Evolutionary conservation across 352 stramenopile species (phyloP), one percentile per base, ranked within the genome.

Genomic region (Thalassiosira pacifica): DNA sequence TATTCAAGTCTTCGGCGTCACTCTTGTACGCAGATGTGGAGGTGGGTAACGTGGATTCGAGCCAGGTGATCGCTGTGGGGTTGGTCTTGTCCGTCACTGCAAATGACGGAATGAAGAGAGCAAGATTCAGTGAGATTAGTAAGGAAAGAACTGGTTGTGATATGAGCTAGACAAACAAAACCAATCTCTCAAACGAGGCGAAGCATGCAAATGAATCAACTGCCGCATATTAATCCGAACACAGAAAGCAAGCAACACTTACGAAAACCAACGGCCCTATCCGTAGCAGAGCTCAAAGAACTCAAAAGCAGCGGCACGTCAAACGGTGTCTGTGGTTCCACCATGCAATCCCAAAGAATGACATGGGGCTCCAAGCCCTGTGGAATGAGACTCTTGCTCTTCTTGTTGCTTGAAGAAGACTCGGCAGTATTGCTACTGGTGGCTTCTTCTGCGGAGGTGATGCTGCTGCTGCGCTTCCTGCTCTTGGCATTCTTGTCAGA

Each of bases 251-350:
- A 29, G 24, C 29, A 13, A 79, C 9, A 83, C 83, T 83, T 85
- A 83, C 80, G 69, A 82, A 81, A 94, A 31, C 83, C 90, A 60
- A 82, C 86, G 24, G 79, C 86, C 57, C 85, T 83, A 59, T 92
- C 91, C 0, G 90, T 88, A 24, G 79, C 72, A 29, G 82, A 82
- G 40, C 83, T 89, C 37, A 94, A 69, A 27, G 83, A 86, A n/a
- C 83, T 93, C 5, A 95, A 61, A 10, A 94, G 63, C 13, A 95
- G 53, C 11, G 92, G 90, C 64, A 95, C 71, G 11, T 88, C 91
- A 57, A 86, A 83, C 1, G 92, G 91, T 10, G 91, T 93, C 42
- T 79, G 73, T 26, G 92, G 90, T 59, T 93, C 83, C 4, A 83
- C 83, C 24, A 81, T 83, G 55, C 79, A 91, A 70, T 87, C 71